Evolutionary conservation across 225 moss, liverwort and hornwort species (phyloP), one percentile per base, ranked within the genome.

Genomic region (Climacium dendroides): DNA sequence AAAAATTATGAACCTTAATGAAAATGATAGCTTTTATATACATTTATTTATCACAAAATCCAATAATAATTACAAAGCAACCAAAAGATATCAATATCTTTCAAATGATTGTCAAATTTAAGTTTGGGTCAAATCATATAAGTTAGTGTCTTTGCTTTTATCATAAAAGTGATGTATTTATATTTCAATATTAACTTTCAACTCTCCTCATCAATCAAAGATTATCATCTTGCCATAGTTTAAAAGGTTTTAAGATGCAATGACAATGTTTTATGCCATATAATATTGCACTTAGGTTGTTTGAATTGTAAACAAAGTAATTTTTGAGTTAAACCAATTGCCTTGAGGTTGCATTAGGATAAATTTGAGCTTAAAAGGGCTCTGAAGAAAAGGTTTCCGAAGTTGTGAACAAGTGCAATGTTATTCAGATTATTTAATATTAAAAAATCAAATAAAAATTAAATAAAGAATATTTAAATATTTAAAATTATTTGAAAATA

Each of bases 301-400:
- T n/a, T 66, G 65, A 9, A 35, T 65, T 35, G 11, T 6, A n/a
- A n/a, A n/a, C 6, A n/a, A 65, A 65, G 11, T 5, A 65, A 65
- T 6, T 35, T 19, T 3, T n/a, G 1, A 1, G 0, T n/a, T 65
- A 65, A 20, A n/a, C 3, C 19, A 35, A n/a, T 0, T 2, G 0
- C 65, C 13, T 66, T 66, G 22, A 66, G 11, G 23, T 37, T 23
- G 10, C n/a, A n/a, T n/a, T n/a, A n/a, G n/a, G n/a, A n/a, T n/a
- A n/a, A n/a, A n/a, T n/a, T n/a, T n/a, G n/a, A n/a, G n/a, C n/a
- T n/a, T n/a, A n/a, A n/a, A n/a, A n/a, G n/a, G n/a, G n/a, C n/a
- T n/a, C n/a, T n/a, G n/a, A n/a, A n/a, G n/a, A n/a, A n/a, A n/a
- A n/a, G n/a, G n/a, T n/a, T n/a, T n/a, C n/a, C n/a, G n/a, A n/a